Base-by-base conservation (phyloP, 306 rosid genomes). In the Quercus aquifolioides region DNA sequence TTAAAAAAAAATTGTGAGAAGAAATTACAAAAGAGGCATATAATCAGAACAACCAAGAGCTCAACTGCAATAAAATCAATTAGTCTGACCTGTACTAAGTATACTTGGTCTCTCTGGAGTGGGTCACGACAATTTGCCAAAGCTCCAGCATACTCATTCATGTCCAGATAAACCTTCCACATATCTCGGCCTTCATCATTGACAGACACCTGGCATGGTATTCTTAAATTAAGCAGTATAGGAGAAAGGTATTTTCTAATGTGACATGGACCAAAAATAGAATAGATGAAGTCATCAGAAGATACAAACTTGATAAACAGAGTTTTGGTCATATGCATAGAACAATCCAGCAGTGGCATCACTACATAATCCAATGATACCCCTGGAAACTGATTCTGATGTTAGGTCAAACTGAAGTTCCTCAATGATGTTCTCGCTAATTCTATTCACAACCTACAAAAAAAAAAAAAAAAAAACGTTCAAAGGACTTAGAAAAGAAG, bases 91-190 rank as follows among this genome's bases (percentile, higher is more conserved):
- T 94, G 98, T 81, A 88, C 88, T 71, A 92, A 79, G 79, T 95
- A 92, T 72, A 95, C 98, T 92, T 92, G 99, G 87, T 95, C 99
- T 85, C 98, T 89, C 81, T 91, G 97, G 79, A 91, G 89, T 76
- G 97, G 88, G 73, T 95, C 97, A 12, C 94, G 98, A 54, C 98
- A 95, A 87, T 92, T 91, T 74, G 93, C 94, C 75, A 95, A 86
- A 81, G 99, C 90, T 77, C 95, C 98, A 68, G 98, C 91, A 78
- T 91, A 92, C 76, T 92, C 99, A 65, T 89, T 89, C 99, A 95
- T 90, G 91, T 95, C 95, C 83, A 95, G 86, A 86, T 92, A 91
- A 76, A 95, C 98, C 88, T 95, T 92, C 98, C 99, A 95, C 99
- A 95, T 95, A 84, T 89, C 99, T 79, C 81, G 87, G 75, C 99